Conservation (phyloP, 2,329 filamentous ascomycete genomes). For the Aspergillus sp. region DNA sequence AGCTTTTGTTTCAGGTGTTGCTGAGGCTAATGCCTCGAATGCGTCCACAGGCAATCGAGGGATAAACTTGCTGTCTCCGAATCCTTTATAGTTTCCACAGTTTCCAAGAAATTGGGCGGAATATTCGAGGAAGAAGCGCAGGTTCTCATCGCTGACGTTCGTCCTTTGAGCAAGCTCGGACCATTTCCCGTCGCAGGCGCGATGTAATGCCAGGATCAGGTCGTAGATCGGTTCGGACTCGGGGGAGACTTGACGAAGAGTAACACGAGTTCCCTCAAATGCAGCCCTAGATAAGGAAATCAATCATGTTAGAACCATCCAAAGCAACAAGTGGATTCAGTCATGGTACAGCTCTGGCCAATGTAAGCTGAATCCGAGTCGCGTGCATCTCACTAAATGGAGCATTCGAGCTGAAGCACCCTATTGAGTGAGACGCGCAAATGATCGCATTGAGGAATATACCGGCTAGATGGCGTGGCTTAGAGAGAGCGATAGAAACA, state of each 20-base stretch:
- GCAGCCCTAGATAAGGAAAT: slow-evolving; percentile 61
- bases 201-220: slow-evolving; percentile 75
- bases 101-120: slow-evolving; percentile 79
- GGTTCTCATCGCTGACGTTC: slow-evolving; percentile 65
- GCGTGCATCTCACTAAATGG: background rate
- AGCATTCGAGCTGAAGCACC: background rate
- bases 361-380: background rate
- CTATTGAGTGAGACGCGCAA: background rate
- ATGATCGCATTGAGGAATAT: too few species aligned
- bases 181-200: slow-evolving; percentile 71
- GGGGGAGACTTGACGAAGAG: slow-evolving; percentile 79
- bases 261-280: slow-evolving; percentile 76
- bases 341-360: background rate
- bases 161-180: slow-evolving; percentile 67
- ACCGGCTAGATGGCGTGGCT: background rate
- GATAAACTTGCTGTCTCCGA: slow-evolving; percentile 83
- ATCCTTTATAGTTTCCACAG: slow-evolving; percentile 83
- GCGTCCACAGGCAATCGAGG: slow-evolving; percentile 69
- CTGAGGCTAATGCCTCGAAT: slow-evolving; percentile 67
- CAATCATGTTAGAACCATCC: slow-evolving; percentile 9
- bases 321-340: slow-evolving; percentile 4
- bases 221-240: slow-evolving; percentile 83
- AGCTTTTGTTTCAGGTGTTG: slow-evolving; percentile 62
- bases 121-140: slow-evolving; percentile 75
- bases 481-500: slow-evolving; percentile 26